These are phyloP conservation scores for Irineochytrium annulatum DNA, from an alignment of 192 early-diverging fungal species.

Conservation along the genomic window DNA sequence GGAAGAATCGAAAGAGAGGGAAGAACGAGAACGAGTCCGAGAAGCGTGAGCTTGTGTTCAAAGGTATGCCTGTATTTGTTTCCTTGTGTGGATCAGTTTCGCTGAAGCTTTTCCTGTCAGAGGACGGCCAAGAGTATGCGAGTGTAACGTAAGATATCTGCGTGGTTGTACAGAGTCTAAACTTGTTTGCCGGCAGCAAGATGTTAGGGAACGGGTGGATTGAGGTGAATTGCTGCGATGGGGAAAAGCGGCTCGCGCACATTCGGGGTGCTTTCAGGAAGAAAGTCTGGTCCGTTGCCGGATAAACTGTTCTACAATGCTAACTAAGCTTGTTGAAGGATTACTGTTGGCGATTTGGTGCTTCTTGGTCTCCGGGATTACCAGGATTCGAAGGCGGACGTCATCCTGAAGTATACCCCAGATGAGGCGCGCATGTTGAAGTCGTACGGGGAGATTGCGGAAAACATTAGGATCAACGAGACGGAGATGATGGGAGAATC, in stretches of 20 bases:
- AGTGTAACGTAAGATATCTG: conserved; percentile 56
- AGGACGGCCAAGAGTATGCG: conserved; percentile 97
- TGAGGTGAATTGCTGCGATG: conserved; percentile 85
- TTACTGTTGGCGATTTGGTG: conserved; percentile 86
- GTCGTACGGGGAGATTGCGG: conserved; percentile 92
- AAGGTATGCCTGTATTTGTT: too few relatives aligned
- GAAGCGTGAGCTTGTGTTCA: conserved; percentile 96
- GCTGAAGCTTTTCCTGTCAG: too few relatives aligned
- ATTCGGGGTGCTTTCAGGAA: conserved; percentile 98
- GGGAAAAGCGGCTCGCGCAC: conserved; percentile 83
- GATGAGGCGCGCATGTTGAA: conserved; percentile 93
- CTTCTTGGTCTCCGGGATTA: conserved; percentile 86
- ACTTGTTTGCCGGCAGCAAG: conserved; percentile 47
- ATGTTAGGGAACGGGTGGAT: conserved; percentile 96
- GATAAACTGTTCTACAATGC: neutral
- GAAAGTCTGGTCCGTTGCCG: conserved; percentile 65
- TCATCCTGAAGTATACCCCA: conserved; percentile 92
- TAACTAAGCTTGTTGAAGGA: too few relatives aligned
- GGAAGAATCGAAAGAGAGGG: conserved; percentile 73
- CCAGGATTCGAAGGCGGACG: conserved; percentile 90
- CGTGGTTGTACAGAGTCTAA: neutral
- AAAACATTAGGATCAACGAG: conserved; percentile 83
- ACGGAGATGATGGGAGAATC: conserved; percentile 48
- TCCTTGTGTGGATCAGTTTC: too few relatives aligned
- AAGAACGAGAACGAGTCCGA: conserved; percentile 94